Base-by-base conservation (phyloP, 106 monocot species). In the Hemerocallis citrina region DNA sequence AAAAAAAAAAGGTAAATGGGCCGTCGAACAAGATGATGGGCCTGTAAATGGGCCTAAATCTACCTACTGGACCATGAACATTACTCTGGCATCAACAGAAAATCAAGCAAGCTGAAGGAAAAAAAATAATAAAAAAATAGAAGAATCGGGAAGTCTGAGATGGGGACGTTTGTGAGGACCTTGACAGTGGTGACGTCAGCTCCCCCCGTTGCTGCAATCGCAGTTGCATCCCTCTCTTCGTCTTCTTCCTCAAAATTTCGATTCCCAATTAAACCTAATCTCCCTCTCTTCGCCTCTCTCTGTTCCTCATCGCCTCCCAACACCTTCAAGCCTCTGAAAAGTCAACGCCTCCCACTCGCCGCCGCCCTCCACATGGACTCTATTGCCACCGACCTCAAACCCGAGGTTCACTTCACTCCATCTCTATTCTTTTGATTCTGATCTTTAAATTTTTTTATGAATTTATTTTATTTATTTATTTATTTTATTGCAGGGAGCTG, bases 311-410 rank as follows among this genome's bases (percentile, higher is more conserved):
- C 59, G 39, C 3, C 12, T 1, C 14, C 40, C 39, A 59, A 40
- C 24, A 31, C 31, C 2, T 32, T 32, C 5, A 19, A 24, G 5
- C 5, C 59, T 24, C 24, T 39, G 4, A 59, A 39, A 27, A 12
- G 6, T 39, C 16, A 22, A 17, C 10, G 14, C 39, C 39, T 36
- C 4, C 39, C 39, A 1, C 14, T 23, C 24, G 59, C 59, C n/a
- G n/a, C n/a, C 2, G 22, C 59, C 22, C 39, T 40, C 20, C 25
- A 34, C 59, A 59, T 59, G 59, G 59, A 39, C 13, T 59, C 59
- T 25, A 27, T 39, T 0, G 39, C 13, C 25, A n/a, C 54, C 31
- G 37, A 59, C 8, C 39, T 21, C 11, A 59, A 59, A 24, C 38
- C 59, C 23, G 9, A 1, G 39, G 37, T 39, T 16, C 16, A 54